Base-by-base conservation (phyloP, 768 basidiomycete genomes). In the Termitomyces sp. region DNA sequence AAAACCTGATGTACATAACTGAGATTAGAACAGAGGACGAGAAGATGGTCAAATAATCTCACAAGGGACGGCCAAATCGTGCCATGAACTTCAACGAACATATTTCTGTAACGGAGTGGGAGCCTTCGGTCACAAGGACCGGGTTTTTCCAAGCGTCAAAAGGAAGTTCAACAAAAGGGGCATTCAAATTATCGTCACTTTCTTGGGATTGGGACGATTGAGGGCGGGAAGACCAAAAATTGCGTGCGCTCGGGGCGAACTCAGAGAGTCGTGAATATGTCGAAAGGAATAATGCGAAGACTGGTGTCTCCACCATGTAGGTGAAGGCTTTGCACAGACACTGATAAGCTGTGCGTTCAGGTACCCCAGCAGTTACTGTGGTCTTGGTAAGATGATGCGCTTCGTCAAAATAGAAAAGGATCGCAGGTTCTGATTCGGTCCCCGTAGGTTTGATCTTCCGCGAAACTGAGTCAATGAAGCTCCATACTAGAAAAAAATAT, bases 371-470 rank as follows among this genome's bases (percentile, higher is more conserved):
- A 18, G 55, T 56, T 16, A 20, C 40, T 2, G 3, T 22, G 2
- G 10, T 11, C 13, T 20, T 43, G 11, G 55, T 56, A 9, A 51
- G 55, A 28, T 49, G 36, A 26, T 56, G 55, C 14, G 55, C 28
- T 28, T 56, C 55, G 26, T 56, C 55, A 11, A 44, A 56, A n/a
- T 40, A 49, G 22, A 56, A 50, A 14, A 56, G 7, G 0, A 56
- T 40, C 16, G 6, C 22, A 20, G 44, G 54, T 3, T 0, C 14
- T 24, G 0, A 3, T 10, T 16, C 2, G 0, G 18, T 7, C 13
- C 36, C 7, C 0, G n/a, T n/a, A n/a, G 3, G 4, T 3, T 45
- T 5, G 32, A 44, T 30, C 3, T 40, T 28, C 10, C 2, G 13
- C 3, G 48, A 5, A 11, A 44, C 44, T 24, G 1, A 3, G 0